Evolutionary conservation across 129 eudicot genomes (phyloP), one percentile per base, ranked within the genome.

Genomic region (Escallonia herrerae): DNA sequence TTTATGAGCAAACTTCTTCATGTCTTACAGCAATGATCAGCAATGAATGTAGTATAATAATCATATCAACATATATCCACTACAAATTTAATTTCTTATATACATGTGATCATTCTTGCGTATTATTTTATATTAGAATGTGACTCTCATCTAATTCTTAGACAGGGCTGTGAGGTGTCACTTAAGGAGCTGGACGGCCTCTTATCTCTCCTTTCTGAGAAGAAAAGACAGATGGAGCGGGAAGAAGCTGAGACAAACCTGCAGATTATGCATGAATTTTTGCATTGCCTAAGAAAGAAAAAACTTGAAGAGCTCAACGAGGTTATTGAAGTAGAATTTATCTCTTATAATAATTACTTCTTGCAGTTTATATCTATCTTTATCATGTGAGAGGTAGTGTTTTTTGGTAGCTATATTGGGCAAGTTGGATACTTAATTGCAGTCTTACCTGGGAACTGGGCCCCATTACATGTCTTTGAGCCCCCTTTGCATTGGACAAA

Each of bases 141-240:
- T 65, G 74, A 66, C 77, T 56, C 69, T 80, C 73, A 33, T 74
- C 22, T 76, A 59, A 60, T 75, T 74, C 80, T 74, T 85, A 86
- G 86, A 84, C 95, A 94, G 99, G 99, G 93, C 68, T 94, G 91
- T 65, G 91, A 86, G 13, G 88, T 83, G 48, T 94, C 99, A 15
- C 74, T 89, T 42, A 94, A 94, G 93, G 99, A 94, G 62, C 78
- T 94, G 62, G 93, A 89, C 45, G 65, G 67, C 71, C 80, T 94
- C 51, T 45, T 86, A 68, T 63, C 75, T 71, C 85, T 94, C 53
- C 84, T 94, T 58, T 57, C 80, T n/a, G 99, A 84, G 74, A 94
- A 89, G 81, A 94, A 89, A 76, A 84, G 74, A 52, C 84, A 75
- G 76, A 86, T 94, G 91, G 97, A 91, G 87, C 97, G 85, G 65